Evolutionary conservation across 2,329 filamentous ascomycete genomes (phyloP).

Genomic region (Ceratocystis alfenasii): DNA sequence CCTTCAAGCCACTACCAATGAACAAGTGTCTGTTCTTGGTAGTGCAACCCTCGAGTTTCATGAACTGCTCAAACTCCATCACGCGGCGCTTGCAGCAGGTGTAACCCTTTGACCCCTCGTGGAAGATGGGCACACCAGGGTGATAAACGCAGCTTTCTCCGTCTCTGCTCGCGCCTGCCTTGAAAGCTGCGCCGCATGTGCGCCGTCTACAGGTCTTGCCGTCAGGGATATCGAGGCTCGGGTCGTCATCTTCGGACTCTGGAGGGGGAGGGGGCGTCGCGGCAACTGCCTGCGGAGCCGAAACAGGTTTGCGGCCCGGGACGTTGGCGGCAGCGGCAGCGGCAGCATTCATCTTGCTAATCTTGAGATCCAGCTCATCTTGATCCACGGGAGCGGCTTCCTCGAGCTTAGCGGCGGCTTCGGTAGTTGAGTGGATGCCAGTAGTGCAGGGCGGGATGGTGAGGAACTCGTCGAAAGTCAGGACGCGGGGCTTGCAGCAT

Average conservation of each 20-base stretch:
- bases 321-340: slow-evolving; percentile 32
- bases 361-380: slow-evolving; percentile 33
- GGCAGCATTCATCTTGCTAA: slow-evolving; percentile 43
- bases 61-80: slow-evolving; percentile 93
- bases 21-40: slow-evolving; percentile 76
- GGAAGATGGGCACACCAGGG: slow-evolving; percentile 83
- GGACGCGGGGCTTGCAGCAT: slow-evolving; percentile 92
- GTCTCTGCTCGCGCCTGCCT: slow-evolving; percentile 46
- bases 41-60: slow-evolving; percentile 86
- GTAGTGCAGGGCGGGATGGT: slow-evolving; percentile 81
- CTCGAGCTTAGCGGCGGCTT: slow-evolving; percentile 51
- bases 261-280: slow-evolving; percentile 49
- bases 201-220: slow-evolving; percentile 67
- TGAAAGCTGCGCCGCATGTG: slow-evolving; percentile 58
- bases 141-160: slow-evolving; percentile 77
- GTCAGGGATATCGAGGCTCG: slow-evolving; percentile 56
- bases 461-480: slow-evolving; percentile 98
- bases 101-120: slow-evolving; percentile 97
- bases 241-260: slow-evolving; percentile 82
- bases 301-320: slow-evolving; percentile 32
- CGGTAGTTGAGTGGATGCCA: slow-evolving; percentile 82
- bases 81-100: slow-evolving; percentile 92
- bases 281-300: slow-evolving; percentile 36
- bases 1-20: slow-evolving; percentile 61
- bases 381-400: slow-evolving; percentile 41